These are phyloP conservation scores for Phytophthora capsici DNA, from an alignment of 352 stramenopile species.

Conservation along the genomic window DNA sequence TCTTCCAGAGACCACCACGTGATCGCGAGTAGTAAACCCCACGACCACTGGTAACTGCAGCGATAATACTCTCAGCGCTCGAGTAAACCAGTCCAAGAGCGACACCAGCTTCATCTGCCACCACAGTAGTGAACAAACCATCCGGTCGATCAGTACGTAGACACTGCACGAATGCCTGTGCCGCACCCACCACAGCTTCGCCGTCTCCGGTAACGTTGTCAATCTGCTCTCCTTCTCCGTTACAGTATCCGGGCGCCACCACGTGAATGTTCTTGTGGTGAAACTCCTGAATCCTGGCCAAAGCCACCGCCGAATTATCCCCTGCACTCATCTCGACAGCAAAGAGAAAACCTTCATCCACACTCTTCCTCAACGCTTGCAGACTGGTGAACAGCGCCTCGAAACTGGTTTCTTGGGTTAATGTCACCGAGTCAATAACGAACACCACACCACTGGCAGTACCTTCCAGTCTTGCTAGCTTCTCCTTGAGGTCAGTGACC, in stretches of 20 bases:
- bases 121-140: conserved; percentile 94
- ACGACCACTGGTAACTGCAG: conserved; percentile 84
- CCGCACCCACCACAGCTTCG: conserved; percentile 43
- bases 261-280: conserved; percentile 73
- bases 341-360: conserved; percentile 63
- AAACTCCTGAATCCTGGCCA: conserved; percentile 59
- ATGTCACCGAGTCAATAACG: conserved; percentile 30
- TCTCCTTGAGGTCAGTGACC: conserved; percentile 33
- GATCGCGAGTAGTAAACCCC: conserved; percentile 97
- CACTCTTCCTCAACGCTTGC: conserved; percentile 42
- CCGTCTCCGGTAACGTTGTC: conserved; percentile 19
- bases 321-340: conserved; percentile 51
- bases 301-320: conserved; percentile 25
- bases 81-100: conserved; percentile 95
- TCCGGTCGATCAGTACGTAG: conserved; percentile 91
- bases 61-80: conserved; percentile 91
- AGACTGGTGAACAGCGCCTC: conserved; percentile 40
- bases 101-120: conserved; percentile 91
- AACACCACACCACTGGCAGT: conserved; percentile 56
- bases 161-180: conserved; percentile 72
- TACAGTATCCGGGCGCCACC: conserved; percentile 40
- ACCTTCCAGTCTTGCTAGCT: conserved; percentile 45
- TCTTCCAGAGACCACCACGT: conserved; percentile 92
- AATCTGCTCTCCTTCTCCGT: conserved; percentile 32
- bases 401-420: conserved; percentile 32